Conservation (phyloP, 2,329 filamentous ascomycete genomes). For the Penicillium sp. region DNA sequence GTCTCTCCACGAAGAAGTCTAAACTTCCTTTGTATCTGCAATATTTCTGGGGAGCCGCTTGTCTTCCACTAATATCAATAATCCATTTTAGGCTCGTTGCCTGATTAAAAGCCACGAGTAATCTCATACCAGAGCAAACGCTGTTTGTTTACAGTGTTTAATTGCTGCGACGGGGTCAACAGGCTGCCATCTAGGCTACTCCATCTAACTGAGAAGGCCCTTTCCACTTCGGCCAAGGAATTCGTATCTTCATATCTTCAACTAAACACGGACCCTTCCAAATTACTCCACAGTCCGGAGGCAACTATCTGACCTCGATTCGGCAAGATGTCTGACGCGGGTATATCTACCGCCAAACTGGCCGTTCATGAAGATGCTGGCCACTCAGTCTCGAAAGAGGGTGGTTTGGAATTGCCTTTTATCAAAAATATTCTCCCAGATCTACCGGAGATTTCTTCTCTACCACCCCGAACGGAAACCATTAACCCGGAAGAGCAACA, state of each 20-base stretch:
- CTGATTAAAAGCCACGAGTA: slow-evolving; percentile 1
- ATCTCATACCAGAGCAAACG: not conserved
- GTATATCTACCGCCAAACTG: slow-evolving; percentile 12
- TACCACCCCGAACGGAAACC: slow-evolving; percentile 14
- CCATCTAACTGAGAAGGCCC: not conserved
- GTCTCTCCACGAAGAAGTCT: not conserved
- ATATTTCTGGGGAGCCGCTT: not conserved
- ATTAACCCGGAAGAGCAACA: slow-evolving; percentile 29
- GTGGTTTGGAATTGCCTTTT: slow-evolving; percentile 22
- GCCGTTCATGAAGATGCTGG: slow-evolving; percentile 3
- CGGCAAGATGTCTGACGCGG: slow-evolving; percentile 14
- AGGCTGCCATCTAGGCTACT: slow-evolving; percentile 8
- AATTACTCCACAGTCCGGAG: not conserved
- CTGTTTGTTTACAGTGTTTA: not conserved
- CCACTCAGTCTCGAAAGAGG: not conserved
- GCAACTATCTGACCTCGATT: slow-evolving; percentile 4
- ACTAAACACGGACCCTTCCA: not conserved
- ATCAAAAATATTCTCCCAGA: slow-evolving; percentile 26
- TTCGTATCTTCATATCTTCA: not conserved
- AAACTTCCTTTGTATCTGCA: not conserved
- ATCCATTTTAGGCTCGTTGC: not conserved
- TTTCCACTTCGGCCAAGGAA: slow-evolving; percentile 1
- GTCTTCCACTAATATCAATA: slow-evolving; percentile 1
- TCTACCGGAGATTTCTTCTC: slow-evolving; percentile 17
- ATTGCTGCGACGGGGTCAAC: not conserved